Conservation (phyloP, 2,329 filamentous ascomycete species). For the Massarina eburnea region DNA sequence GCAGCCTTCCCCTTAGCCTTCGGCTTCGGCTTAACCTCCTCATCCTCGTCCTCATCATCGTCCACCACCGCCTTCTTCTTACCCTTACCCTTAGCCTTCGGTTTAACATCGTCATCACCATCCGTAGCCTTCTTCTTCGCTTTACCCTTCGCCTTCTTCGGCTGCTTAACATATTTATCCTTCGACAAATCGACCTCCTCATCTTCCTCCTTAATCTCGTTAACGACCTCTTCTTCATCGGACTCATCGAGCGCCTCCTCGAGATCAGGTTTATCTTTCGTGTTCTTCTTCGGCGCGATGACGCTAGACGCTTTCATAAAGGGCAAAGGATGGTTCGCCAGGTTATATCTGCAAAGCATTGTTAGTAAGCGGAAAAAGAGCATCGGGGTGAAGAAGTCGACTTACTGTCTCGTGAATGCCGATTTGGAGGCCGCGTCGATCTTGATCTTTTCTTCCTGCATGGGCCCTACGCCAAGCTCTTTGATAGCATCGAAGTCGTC, state of each 20-base stretch:
- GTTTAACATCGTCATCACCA: too few species aligned
- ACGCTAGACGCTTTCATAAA: slow-evolving; percentile 93
- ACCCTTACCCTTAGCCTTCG: slow-evolving; percentile 39
- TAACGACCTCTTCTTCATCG: slow-evolving; percentile 61
- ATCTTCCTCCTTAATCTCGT: slow-evolving; percentile 60
- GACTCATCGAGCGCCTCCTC: slow-evolving; percentile 96
- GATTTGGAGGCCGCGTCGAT: slow-evolving; percentile 86
- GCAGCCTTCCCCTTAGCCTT: slow-evolving; percentile 51
- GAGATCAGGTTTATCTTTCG: slow-evolving; percentile 81
- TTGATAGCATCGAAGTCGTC: slow-evolving; percentile 93
- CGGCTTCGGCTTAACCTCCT: slow-evolving; percentile 55
- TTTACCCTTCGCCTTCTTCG: slow-evolving; percentile 69
- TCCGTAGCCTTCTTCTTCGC: slow-evolving; percentile 42
- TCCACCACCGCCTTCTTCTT: slow-evolving; percentile 38
- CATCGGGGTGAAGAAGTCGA: slow-evolving; percentile 26
- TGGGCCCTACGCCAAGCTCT: slow-evolving; percentile 85
- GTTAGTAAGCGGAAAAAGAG: slow-evolving; percentile 10
- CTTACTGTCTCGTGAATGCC: slow-evolving; percentile 84
- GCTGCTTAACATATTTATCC: slow-evolving; percentile 93
- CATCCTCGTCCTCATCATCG: slow-evolving; percentile 34
- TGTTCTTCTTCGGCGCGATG: slow-evolving; percentile 68
- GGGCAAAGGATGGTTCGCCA: slow-evolving; percentile 81
- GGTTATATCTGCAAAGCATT: slow-evolving; percentile 69
- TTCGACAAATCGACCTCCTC: slow-evolving; percentile 84
- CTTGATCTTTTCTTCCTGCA: slow-evolving; percentile 72